Evolutionary conservation across 2,329 filamentous ascomycete species (phyloP).

Genomic region (Ustulina deusta): DNA sequence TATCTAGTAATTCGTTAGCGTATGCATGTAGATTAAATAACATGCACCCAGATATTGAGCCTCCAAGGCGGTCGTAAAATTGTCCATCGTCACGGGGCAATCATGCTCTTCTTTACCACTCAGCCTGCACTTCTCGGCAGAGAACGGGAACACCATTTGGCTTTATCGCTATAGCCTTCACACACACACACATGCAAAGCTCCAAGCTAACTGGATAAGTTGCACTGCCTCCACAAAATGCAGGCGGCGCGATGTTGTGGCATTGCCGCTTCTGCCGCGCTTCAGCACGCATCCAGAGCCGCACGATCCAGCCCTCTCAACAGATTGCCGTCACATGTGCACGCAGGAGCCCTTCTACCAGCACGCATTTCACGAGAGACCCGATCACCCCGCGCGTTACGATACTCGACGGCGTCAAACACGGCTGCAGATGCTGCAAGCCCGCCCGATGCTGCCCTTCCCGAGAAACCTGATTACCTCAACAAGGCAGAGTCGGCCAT

Average conservation of each 20-base stretch:
- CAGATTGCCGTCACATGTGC: slow-evolving; percentile 18
- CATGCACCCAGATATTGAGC: not conserved
- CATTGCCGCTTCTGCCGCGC: slow-evolving; percentile 39
- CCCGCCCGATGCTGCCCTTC: slow-evolving; percentile 37
- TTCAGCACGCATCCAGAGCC: slow-evolving; percentile 35
- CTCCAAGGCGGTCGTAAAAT: not conserved
- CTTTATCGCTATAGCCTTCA: not conserved
- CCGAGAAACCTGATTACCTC: slow-evolving; percentile 63
- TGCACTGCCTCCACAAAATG: slow-evolving; percentile 37
- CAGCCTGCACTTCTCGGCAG: not conserved
- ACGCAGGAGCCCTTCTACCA: slow-evolving; percentile 22
- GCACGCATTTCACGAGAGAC: not conserved
- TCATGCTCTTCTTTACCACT: slow-evolving; percentile 11
- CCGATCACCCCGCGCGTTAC: slow-evolving; percentile 21
- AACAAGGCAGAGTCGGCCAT: slow-evolving; percentile 69
- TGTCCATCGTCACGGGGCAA: not conserved
- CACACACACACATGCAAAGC: not conserved
- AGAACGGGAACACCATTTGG: not conserved
- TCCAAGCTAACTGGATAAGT: not conserved
- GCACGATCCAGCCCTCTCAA: slow-evolving; percentile 29
- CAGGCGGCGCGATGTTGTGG: slow-evolving; percentile 42
- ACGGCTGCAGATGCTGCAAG: slow-evolving; percentile 46
- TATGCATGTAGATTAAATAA: not conserved
- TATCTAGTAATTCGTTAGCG: not conserved
- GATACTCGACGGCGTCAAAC: slow-evolving; percentile 46